Evolutionary conservation across 2,329 filamentous ascomycete genomes (phyloP), one percentile per base, ranked within the genome.

Genomic region (Trichoderma sp.): DNA sequence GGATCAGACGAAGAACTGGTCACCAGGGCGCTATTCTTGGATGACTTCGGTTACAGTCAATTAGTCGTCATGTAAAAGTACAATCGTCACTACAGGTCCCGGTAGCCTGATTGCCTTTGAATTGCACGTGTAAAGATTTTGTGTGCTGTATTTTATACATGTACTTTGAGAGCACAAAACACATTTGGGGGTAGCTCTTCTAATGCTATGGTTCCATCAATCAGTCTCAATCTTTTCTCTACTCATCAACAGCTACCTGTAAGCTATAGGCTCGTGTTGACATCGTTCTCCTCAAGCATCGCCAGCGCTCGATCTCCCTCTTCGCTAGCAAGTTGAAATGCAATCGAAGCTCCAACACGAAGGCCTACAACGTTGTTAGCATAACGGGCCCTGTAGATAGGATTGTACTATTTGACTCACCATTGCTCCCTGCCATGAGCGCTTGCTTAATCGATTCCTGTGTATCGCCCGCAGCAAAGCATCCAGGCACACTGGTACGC

Each of bases 391-490:
- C 6, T 2, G 6, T 23, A 15, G n/a, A 17, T 30, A 6, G 26
- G 20, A 36, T 12, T 65, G 28, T 32, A 6, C 8, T 9, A 20
- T 13, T 6, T 5, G 3, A 6, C 71, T 71, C n/a, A 72, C 71
- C 61, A 23, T 72, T 72, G 20, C 53, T 64, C 12, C 67, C 43
- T 8, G 67, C 67, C 67, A 72, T 70, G n/a, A 66, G 20, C 6
- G 71, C 71, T 66, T 72, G 67, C n/a, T 70, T 72, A 13, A 73
- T 71, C 20, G 62, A 68, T 32, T 71, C 68, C 23, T 67, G 30
- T 6, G 81, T 84, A 77, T 90, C 88, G 0, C 88, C 88, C 1
- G 81, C 85, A 0, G 86, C 87, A 78, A 86, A 88, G 3, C 86
- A 84, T 0, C 88, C 88, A 3, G 79, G 77, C 0, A 87, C 81